These are phyloP conservation scores for Pythium graminicola DNA, from an alignment of 352 stramenopile genomes.

Conservation along the genomic window DNA sequence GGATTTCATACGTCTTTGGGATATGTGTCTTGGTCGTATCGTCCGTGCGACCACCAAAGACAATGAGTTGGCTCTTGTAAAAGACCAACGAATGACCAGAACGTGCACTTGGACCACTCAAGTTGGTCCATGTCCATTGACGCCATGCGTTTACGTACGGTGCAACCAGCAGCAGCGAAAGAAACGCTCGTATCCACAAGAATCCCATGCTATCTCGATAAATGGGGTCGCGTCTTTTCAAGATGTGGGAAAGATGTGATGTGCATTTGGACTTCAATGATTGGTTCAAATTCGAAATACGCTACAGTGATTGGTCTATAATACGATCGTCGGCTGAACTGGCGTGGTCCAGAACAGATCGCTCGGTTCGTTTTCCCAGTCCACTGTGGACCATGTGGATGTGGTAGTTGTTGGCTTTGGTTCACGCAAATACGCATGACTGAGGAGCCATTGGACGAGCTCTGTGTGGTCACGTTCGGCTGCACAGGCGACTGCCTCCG, in stretches of 20 bases:
- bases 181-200: conserved; percentile 1
- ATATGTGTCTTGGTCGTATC: conserved; percentile 83
- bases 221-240: conserved; percentile 5
- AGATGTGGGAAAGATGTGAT: neutral
- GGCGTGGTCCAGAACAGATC: too few relatives aligned
- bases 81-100: conserved; percentile 86
- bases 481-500: conserved; percentile 22
- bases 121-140: conserved; percentile 72
- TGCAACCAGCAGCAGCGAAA: neutral
- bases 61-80: conserved; percentile 70
- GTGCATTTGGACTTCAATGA: neutral
- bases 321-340: neutral
- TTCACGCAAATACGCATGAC: conserved; percentile 11
- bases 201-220: neutral
- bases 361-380: too few relatives aligned
- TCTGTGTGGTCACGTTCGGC: conserved; percentile 8
- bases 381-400: neutral
- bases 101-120: conserved; percentile 56
- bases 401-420: neutral
- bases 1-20: conserved; percentile 90
- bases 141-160: conserved; percentile 43
- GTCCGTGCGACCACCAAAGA: conserved; percentile 92
- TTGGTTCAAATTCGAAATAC: neutral
- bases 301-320: conserved; percentile 3
- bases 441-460: conserved; percentile 17